phyloP scores from a whole-genome alignment of 371 early-diverging fungal genomes.

The Aphelidium insulamus region DNA sequence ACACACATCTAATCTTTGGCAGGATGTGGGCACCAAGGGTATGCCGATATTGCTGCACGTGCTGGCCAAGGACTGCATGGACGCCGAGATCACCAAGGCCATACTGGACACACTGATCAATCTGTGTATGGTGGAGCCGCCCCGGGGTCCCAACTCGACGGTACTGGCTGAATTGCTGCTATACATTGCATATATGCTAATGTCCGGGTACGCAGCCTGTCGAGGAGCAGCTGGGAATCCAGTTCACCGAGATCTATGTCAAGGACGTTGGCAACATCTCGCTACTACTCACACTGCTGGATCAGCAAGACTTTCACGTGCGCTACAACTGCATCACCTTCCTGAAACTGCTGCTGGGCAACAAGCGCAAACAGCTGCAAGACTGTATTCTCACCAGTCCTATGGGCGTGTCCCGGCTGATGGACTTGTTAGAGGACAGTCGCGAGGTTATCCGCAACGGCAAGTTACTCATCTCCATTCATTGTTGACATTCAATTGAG shows the following conservation, averaged over 20 bases:
- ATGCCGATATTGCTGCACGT: conserved; percentile 45
- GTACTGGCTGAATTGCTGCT: background rate
- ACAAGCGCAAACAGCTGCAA: conserved; percentile 42
- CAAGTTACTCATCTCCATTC: conserved; percentile 9
- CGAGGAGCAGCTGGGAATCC: conserved; percentile 2
- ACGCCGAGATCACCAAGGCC: conserved; percentile 58
- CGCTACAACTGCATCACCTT: conserved; percentile 69
- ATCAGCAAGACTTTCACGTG: conserved; percentile 78
- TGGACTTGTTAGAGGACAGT: conserved; percentile 73
- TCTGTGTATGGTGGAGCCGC: conserved; percentile 23
- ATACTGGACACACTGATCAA: conserved; percentile 59
- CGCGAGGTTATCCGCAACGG: conserved; percentile 88
- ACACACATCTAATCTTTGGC: conserved; percentile 2
- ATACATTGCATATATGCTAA: background rate
- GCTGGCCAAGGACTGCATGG: conserved; percentile 48
- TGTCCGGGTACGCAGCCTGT: conserved; percentile 1
- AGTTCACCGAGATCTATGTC: conserved; percentile 5
- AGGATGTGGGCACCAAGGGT: conserved; percentile 66
- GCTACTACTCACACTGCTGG: conserved; percentile 55
- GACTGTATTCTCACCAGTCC: conserved; percentile 68
- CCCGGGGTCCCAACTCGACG: background rate
- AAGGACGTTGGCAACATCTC: conserved; percentile 55
- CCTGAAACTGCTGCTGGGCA: conserved; percentile 42
- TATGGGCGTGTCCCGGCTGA: conserved; percentile 68
- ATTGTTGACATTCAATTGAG: background rate